phyloP scores from a whole-genome alignment of 2,329 filamentous ascomycete species.

The Pseudogymnoascus destructans region DNA sequence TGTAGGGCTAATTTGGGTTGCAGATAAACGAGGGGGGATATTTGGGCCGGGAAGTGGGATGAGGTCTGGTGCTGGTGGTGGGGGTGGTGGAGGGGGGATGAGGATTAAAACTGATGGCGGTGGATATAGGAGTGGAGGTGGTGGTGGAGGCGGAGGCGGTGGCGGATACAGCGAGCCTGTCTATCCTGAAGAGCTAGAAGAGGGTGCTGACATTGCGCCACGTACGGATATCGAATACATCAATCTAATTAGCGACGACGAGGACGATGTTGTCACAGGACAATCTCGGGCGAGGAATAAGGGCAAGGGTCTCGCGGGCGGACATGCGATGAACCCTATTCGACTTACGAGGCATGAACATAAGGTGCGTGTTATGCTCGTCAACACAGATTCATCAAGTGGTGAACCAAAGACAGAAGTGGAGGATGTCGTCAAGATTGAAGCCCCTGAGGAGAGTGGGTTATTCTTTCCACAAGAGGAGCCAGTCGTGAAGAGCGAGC shows the following conservation, averaged over 20 bases:
- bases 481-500: constrained; percentile 1
- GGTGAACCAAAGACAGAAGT: not conserved
- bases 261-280: constrained; percentile 14
- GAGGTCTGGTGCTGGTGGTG: constrained; percentile 4
- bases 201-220: constrained; percentile 11
- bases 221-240: constrained; percentile 24
- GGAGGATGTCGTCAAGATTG: not conserved
- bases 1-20: not conserved
- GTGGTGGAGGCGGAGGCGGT: constrained; percentile 12
- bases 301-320: constrained; percentile 13
- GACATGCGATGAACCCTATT: constrained; percentile 19
- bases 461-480: constrained; percentile 3
- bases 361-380: constrained; percentile 21
- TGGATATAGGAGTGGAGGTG: constrained; percentile 8
- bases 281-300: constrained; percentile 9
- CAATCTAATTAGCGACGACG: constrained; percentile 18
- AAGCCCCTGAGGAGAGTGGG: constrained; percentile 4
- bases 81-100: constrained; percentile 23
- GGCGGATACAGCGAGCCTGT: constrained; percentile 15
- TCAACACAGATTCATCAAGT: constrained; percentile 17
- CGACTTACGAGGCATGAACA: constrained; percentile 23
- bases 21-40: constrained; percentile 10
- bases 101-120: constrained; percentile 15
- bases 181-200: constrained; percentile 21
- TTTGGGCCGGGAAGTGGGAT: constrained; percentile 10